Conservation (phyloP, 192 early-diverging fungal genomes). For the Thoreauomyces humboldtii region DNA sequence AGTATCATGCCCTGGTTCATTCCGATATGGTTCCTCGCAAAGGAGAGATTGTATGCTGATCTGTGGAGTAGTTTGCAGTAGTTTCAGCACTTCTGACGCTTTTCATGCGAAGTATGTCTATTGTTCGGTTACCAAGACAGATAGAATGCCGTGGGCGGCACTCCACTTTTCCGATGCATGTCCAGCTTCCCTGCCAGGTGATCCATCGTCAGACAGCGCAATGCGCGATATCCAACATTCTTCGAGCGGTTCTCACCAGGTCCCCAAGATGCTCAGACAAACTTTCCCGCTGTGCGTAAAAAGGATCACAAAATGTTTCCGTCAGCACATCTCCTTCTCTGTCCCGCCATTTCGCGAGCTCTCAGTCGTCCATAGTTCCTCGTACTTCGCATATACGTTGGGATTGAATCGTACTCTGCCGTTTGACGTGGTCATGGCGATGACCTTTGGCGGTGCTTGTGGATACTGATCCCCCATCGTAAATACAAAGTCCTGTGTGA, state of each 20-base stretch:
- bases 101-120: background rate
- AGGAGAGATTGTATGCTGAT: constrained; percentile 62
- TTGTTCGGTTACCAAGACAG: constrained; percentile 53
- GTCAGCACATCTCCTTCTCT: no score
- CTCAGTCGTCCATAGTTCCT: background rate
- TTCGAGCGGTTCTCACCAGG: no score
- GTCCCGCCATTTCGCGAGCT: no score
- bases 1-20: constrained; percentile 65
- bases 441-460: constrained; percentile 52
- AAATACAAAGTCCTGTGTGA: constrained; percentile 50
- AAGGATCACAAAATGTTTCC: no score
- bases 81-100: background rate
- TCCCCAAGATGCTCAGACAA: constrained; percentile 53
- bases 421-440: constrained; percentile 53
- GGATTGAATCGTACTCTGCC: constrained; percentile 59
- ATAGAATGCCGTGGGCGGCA: constrained; percentile 60
- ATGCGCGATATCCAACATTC: no score
- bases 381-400: constrained; percentile 51
- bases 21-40: constrained; percentile 58
- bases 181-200: no score
- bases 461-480: constrained; percentile 58
- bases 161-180: constrained; percentile 55
- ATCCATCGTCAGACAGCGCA: no score
- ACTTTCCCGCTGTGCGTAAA: constrained; percentile 21
- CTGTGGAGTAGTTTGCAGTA: no score